A percentile compares a stretch with the other conserved stretches of the same genome.
Evolutionary conservation across 2,329 filamentous ascomycete species (phyloP).

Genomic region (Penicillium palitans): DNA sequence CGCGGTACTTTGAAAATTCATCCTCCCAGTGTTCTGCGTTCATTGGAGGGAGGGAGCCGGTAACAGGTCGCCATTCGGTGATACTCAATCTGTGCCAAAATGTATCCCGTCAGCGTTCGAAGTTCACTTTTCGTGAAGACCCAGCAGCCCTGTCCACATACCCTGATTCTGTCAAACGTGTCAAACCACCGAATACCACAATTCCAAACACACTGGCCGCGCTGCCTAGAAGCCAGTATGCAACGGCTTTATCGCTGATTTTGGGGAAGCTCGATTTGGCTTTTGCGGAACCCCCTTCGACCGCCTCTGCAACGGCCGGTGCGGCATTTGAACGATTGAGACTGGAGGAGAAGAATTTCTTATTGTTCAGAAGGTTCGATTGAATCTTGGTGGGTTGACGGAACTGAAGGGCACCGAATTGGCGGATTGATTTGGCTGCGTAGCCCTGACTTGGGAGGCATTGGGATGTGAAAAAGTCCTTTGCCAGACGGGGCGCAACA

Average conservation of each 20-base stretch:
- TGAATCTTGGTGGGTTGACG: constrained; percentile 29
- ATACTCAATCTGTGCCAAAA: constrained; percentile 73
- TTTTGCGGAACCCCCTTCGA: constrained; percentile 28
- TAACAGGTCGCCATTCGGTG: constrained; percentile 97
- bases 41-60: constrained; percentile 82
- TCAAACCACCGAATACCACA: constrained; percentile 91
- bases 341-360: constrained; percentile 30
- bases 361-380: constrained; percentile 25
- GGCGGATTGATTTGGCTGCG: constrained; percentile 34
- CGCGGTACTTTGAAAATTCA: constrained; percentile 89
- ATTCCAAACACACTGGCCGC: constrained; percentile 95
- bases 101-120: constrained; percentile 15
- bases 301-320: constrained; percentile 21
- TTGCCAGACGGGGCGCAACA: constrained; percentile 39
- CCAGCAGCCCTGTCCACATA: constrained; percentile 37
- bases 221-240: constrained; percentile 89
- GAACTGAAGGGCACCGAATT: constrained; percentile 32
- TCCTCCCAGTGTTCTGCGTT: constrained; percentile 80
- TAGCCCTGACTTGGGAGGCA: constrained; percentile 37
- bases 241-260: constrained; percentile 72
- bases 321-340: constrained; percentile 26
- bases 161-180: constrained; percentile 93
- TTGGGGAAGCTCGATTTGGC: constrained; percentile 53
- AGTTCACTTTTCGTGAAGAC: neutral
- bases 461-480: constrained; percentile 45